Percentiles rank a stretch among this genome's conserved stretches.
Conservation (phyloP, 2,329 filamentous ascomycete genomes). For the Fusarium brevicatenulatum region DNA sequence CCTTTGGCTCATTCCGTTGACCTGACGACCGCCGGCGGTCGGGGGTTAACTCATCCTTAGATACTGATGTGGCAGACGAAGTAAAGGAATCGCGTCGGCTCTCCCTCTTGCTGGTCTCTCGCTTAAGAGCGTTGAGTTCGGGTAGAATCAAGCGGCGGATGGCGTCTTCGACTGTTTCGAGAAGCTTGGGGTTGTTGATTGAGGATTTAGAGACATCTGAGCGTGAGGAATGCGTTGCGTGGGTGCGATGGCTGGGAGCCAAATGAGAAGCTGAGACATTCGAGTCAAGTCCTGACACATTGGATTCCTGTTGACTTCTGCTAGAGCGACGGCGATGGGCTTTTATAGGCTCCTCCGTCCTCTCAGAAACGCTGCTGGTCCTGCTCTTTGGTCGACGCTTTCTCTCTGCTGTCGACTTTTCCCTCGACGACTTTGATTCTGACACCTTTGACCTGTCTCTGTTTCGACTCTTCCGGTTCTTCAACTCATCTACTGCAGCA, state of each 20-base stretch:
- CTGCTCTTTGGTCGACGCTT: conserved; percentile 60
- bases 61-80: conserved; percentile 65
- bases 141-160: conserved; percentile 90
- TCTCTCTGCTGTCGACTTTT: conserved; percentile 58
- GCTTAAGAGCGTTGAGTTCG: conserved; percentile 89
- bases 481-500: conserved; percentile 55
- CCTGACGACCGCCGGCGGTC: conserved; percentile 71
- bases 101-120: conserved; percentile 83
- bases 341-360: conserved; percentile 57
- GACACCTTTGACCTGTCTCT: conserved; percentile 55
- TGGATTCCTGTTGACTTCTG: conserved; percentile 62
- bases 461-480: conserved; percentile 57
- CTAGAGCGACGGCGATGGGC: conserved; percentile 62
- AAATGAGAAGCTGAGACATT: conserved; percentile 65
- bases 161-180: conserved; percentile 93
- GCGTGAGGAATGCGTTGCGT: conserved; percentile 64
- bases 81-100: conserved; percentile 73
- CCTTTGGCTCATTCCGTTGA: conserved; percentile 60
- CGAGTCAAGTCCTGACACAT: conserved; percentile 64
- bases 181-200: conserved; percentile 89
- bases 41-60: conserved; percentile 66
- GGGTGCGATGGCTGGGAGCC: conserved; percentile 64
- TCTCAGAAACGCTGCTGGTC: conserved; percentile 60
- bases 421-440: conserved; percentile 54
- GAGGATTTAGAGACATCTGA: conserved; percentile 72